Evolutionary conservation across 2,329 filamentous ascomycete genomes (phyloP).

Genomic region (Neopestalotiopsis clavispora): DNA sequence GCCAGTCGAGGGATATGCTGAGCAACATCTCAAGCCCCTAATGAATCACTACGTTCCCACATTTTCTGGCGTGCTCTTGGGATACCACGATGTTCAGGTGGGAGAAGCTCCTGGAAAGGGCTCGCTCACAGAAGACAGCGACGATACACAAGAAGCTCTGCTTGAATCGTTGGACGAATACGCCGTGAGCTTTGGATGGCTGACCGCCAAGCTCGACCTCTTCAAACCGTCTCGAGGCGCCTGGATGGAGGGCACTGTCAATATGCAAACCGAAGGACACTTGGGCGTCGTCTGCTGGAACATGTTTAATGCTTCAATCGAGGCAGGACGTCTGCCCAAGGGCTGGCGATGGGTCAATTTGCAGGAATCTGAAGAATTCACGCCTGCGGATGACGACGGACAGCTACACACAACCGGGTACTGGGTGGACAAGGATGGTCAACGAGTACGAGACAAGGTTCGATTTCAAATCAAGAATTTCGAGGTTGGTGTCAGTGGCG

Average conservation of each 20-base stretch:
- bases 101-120: slow-evolving; percentile 60
- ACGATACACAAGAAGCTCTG: slow-evolving; percentile 47
- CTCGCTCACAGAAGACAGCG: slow-evolving; percentile 53
- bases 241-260: slow-evolving; percentile 80
- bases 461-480: slow-evolving; percentile 84
- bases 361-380: slow-evolving; percentile 22
- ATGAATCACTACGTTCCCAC: slow-evolving; percentile 78
- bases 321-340: slow-evolving; percentile 73
- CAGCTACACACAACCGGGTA: slow-evolving; percentile 67
- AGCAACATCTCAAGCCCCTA: slow-evolving; percentile 76
- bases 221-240: slow-evolving; percentile 78
- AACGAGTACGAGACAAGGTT: slow-evolving; percentile 72
- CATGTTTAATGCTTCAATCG: slow-evolving; percentile 89
- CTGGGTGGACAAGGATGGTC: slow-evolving; percentile 75
- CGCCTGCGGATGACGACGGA: slow-evolving; percentile 53
- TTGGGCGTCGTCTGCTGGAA: slow-evolving; percentile 89
- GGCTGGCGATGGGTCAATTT: slow-evolving; percentile 82
- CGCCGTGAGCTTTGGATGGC: slow-evolving; percentile 84
- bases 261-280: slow-evolving; percentile 87
- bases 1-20: slow-evolving; percentile 72
- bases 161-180: slow-evolving; percentile 75
- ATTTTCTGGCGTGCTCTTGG: slow-evolving; percentile 75
- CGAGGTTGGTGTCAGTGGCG: slow-evolving; percentile 76
- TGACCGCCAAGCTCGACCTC: slow-evolving; percentile 84
- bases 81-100: slow-evolving; percentile 72